Evolutionary conservation across 2,329 filamentous ascomycete genomes (phyloP).

Genomic region (Paraconiothyrium brasiliense): DNA sequence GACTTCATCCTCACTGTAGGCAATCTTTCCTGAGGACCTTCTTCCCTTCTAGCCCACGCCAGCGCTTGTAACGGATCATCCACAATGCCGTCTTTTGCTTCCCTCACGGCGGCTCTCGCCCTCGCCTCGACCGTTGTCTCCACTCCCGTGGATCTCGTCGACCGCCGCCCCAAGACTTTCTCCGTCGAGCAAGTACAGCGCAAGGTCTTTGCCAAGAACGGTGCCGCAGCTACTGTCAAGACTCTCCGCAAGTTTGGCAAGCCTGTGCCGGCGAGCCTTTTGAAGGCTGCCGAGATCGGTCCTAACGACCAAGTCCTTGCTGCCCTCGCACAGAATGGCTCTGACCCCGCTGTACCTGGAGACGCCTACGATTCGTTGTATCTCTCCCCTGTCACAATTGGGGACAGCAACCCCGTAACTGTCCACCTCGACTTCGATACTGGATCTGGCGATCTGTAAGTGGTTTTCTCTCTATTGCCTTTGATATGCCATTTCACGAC

Average conservation of each 20-base stretch:
- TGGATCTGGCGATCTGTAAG: slow-evolving; percentile 72
- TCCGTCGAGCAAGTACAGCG: slow-evolving; percentile 43
- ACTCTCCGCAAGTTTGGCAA: slow-evolving; percentile 52
- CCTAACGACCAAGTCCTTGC: slow-evolving; percentile 25
- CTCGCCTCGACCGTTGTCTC: slow-evolving; percentile 37
- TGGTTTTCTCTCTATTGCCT: slow-evolving; percentile 21
- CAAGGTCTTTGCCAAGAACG: slow-evolving; percentile 47
- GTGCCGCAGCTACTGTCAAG: slow-evolving; percentile 50
- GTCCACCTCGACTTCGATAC: slow-evolving; percentile 77
- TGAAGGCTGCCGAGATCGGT: slow-evolving; percentile 45
- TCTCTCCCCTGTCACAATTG: slow-evolving; percentile 66
- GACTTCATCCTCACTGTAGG: slow-evolving; percentile 23
- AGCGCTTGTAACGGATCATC: slow-evolving; percentile 10
- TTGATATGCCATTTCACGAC: neutral
- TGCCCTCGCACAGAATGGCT: slow-evolving; percentile 39
- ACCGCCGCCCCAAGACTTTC: slow-evolving; percentile 39
- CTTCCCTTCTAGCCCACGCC: slow-evolving; percentile 22
- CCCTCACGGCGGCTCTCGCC: slow-evolving; percentile 44
- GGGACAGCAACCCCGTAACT: slow-evolving; percentile 60
- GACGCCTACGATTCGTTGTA: slow-evolving; percentile 49
- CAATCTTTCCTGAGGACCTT: slow-evolving; percentile 25
- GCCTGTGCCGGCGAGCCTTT: slow-evolving; percentile 37
- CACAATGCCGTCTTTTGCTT: slow-evolving; percentile 46
- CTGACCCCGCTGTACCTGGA: slow-evolving; percentile 51
- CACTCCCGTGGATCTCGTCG: slow-evolving; percentile 32